phyloP scores from a whole-genome alignment of 2,329 filamentous ascomycete species.

The Pyrenophora seminiperda region DNA sequence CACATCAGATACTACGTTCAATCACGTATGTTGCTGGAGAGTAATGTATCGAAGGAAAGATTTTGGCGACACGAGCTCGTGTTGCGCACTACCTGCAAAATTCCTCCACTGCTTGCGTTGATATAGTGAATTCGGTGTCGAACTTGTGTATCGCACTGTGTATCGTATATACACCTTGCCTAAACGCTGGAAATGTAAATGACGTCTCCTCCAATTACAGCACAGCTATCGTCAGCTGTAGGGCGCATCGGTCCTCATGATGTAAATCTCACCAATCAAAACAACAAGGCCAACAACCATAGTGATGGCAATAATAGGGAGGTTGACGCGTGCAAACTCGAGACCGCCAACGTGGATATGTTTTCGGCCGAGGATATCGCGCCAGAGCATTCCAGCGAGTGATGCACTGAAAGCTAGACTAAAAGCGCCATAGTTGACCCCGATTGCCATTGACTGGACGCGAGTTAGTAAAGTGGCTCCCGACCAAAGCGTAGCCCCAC shows the following conservation, averaged over 20 bases:
- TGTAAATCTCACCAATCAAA: conserved; percentile 67
- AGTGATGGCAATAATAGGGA: conserved; percentile 71
- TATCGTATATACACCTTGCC: no score
- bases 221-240: conserved; percentile 4
- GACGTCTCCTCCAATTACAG: no score
- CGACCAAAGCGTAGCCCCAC: no score
- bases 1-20: no score
- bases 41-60: no score
- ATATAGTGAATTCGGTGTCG: no score
- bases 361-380: conserved; percentile 70
- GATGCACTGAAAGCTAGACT: conserved; percentile 74
- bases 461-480: not conserved
- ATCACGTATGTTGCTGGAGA: no score
- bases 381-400: conserved; percentile 72
- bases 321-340: conserved; percentile 71
- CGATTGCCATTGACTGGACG: conserved; percentile 65
- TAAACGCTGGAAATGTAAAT: no score
- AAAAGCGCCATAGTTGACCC: conserved; percentile 77
- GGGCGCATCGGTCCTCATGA: conserved; percentile 50
- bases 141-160: no score
- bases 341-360: conserved; percentile 67
- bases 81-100: no score
- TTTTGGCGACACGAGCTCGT: no score
- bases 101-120: no score
- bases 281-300: conserved; percentile 69